Evolutionary conservation across 2,329 filamentous ascomycete genomes (phyloP).

Genomic region (Fusarium palustre): DNA sequence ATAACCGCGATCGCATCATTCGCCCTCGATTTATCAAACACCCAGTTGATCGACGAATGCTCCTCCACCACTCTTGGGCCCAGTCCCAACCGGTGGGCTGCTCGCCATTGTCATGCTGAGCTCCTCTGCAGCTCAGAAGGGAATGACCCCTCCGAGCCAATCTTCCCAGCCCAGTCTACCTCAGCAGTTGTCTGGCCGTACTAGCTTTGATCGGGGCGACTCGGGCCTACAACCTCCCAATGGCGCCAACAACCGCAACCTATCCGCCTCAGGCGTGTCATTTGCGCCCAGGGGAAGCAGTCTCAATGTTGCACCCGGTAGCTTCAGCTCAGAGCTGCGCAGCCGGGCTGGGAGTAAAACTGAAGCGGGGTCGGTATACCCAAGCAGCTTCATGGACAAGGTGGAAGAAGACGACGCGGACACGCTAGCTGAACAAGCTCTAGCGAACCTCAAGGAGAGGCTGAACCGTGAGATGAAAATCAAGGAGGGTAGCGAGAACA

Average conservation of each 20-base stretch:
- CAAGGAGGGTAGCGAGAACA: constrained; percentile 96
- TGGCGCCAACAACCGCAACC: constrained; percentile 58
- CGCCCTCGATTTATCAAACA: constrained; percentile 23
- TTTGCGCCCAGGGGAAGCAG: constrained; percentile 76
- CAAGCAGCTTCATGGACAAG: constrained; percentile 63
- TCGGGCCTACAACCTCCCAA: constrained; percentile 62
- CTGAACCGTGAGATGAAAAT: constrained; percentile 98
- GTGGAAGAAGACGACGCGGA: constrained; percentile 71
- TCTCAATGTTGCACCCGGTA: constrained; percentile 79
- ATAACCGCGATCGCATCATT: constrained; percentile 32
- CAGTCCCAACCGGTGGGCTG: constrained; percentile 55
- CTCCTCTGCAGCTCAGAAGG: constrained; percentile 50
- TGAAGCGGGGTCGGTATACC: constrained; percentile 52
- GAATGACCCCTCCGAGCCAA: constrained; percentile 50
- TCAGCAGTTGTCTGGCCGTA: constrained; percentile 45
- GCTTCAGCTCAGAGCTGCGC: constrained; percentile 89
- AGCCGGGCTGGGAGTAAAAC: constrained; percentile 60
- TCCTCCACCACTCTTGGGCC: constrained; percentile 51
- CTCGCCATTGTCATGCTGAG: constrained; percentile 51
- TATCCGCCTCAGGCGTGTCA: constrained; percentile 67
- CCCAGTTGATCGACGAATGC: constrained; percentile 52
- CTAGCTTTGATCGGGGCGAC: constrained; percentile 66
- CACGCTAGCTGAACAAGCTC: constrained; percentile 74
- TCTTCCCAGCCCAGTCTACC: constrained; percentile 54
- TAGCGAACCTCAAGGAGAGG: constrained; percentile 81